Evolutionary conservation across 129 eudicot species (phyloP), one percentile per base, ranked within the genome.

Genomic region (Tagetes erecta): DNA sequence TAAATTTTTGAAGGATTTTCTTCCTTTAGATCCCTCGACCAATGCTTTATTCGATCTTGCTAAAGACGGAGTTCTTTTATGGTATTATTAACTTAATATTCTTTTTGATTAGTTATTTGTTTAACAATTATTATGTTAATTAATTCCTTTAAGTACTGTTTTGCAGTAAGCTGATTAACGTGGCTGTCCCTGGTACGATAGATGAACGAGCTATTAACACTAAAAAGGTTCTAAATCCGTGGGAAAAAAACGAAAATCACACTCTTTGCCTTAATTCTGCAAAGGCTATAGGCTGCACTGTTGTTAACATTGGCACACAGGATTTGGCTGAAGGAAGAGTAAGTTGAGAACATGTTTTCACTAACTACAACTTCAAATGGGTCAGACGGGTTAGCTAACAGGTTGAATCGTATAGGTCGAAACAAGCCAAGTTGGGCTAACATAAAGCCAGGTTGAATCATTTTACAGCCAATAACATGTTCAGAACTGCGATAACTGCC

Each of bases 151-250:
- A n/a, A 44, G 13, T n/a, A 42, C 74, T 44, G 55, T 75, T 52
- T 55, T 70, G 82, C 85, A 87, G 92, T 80, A 87, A 87, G 85
- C 78, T 87, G 71, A 87, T 87, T 46, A 87, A 87, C 47, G 76
- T 87, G 59, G 92, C 92, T 65, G 89, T 87, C 77, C 92, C 89
- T 70, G 87, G 87, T 63, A 87, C 92, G 6, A 87, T 87, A 84
- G 92, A 87, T 53, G 92, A 87, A 47, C 84, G 92, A 13, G 89
- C 92, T 62, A 84, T 87, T 64, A 87, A 87, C 68, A 87, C 92
- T 14, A 87, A 87, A 47, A 55, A 67, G 44, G 80, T 73, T 49
- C 88, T 86, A 71, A 86, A 86, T 72, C 88, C 88, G 45, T 86
- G 91, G 91, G 91, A 86, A 73, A 78, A 72, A 72, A 86, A 86